phyloP scores from a whole-genome alignment of 495 filamentous ascomycete species.

The Xylaria curta region DNA sequence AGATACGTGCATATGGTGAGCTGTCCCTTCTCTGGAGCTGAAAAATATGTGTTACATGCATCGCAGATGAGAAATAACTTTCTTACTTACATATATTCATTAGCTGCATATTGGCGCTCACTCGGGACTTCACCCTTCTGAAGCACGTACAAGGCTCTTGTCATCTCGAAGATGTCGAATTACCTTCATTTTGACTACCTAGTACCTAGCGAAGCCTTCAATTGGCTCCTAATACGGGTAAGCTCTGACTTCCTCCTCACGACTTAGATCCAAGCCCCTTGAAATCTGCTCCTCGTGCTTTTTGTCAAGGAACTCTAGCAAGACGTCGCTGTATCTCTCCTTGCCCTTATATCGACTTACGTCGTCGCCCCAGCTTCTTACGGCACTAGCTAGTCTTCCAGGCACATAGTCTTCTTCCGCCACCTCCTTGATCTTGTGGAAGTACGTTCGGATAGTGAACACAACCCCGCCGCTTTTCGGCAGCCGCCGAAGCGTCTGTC shows the following conservation, averaged over 20 bases:
- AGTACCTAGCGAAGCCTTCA: conserved; percentile 10
- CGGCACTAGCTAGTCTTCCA: conserved; percentile 71
- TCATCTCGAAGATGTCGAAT: not conserved
- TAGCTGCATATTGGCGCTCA: not conserved
- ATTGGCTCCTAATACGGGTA: conserved; percentile 31
- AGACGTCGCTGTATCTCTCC: conserved; percentile 76
- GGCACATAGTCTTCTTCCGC: conserved; percentile 73
- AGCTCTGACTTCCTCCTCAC: conserved; percentile 62
- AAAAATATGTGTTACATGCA: not conserved
- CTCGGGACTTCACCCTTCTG: not conserved
- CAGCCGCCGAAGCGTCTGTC: conserved; percentile 76
- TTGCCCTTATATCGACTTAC: conserved; percentile 84
- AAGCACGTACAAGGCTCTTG: not conserved
- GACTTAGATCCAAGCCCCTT: conserved; percentile 65
- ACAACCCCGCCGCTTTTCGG: conserved; percentile 77
- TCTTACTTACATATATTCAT: not conserved
- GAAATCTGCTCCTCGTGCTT: conserved; percentile 80
- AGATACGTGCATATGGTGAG: not conserved
- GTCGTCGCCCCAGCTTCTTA: conserved; percentile 87
- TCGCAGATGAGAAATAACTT: not conserved
- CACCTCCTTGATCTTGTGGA: conserved; percentile 71
- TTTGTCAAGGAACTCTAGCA: conserved; percentile 82
- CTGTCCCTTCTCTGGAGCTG: not conserved
- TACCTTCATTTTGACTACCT: not conserved
- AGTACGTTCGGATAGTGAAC: conserved; percentile 83